Evolutionary conservation across 2,329 filamentous ascomycete species (phyloP).

Genomic region (Trichoderma atroviride): DNA sequence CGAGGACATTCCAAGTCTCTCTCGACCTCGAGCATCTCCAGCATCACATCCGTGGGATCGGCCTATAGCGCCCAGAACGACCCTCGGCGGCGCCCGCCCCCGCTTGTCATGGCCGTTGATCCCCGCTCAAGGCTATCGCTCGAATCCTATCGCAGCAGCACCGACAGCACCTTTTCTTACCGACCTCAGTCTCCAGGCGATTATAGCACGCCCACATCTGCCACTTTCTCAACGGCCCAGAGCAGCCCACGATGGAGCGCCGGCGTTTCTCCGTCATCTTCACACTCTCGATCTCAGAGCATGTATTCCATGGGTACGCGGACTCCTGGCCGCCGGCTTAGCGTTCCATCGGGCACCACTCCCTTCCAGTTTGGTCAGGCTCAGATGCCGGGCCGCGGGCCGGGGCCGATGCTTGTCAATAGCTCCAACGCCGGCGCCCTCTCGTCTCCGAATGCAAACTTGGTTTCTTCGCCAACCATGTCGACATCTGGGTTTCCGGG

Average conservation of each 20-base stretch:
- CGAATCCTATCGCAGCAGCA: constrained; percentile 68
- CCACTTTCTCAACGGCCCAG: constrained; percentile 75
- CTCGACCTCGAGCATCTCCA: constrained; percentile 84
- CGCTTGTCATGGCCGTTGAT: constrained; percentile 80
- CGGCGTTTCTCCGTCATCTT: constrained; percentile 69
- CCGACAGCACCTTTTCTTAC: constrained; percentile 65
- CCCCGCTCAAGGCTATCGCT: constrained; percentile 66
- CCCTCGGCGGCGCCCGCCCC: constrained; percentile 72
- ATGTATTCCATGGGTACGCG: constrained; percentile 68
- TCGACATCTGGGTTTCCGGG: constrained; percentile 62
- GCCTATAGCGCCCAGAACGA: constrained; percentile 69
- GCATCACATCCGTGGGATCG: constrained; percentile 67
- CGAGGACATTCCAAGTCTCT: constrained; percentile 84
- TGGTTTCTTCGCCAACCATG: constrained; percentile 66
- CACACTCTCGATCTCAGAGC: constrained; percentile 69
- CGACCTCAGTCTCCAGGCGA: constrained; percentile 70
- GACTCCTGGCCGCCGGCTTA: constrained; percentile 73
- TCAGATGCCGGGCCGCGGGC: constrained; percentile 55
- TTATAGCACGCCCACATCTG: constrained; percentile 80
- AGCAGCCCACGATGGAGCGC: constrained; percentile 76
- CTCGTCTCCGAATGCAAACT: constrained; percentile 59
- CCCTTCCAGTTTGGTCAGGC: constrained; percentile 71
- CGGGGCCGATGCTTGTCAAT: constrained; percentile 58
- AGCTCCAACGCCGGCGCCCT: constrained; percentile 58
- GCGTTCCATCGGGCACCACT: constrained; percentile 75